phyloP scores from a whole-genome alignment of 345 rosid species.

The Mercurialis annua region DNA sequence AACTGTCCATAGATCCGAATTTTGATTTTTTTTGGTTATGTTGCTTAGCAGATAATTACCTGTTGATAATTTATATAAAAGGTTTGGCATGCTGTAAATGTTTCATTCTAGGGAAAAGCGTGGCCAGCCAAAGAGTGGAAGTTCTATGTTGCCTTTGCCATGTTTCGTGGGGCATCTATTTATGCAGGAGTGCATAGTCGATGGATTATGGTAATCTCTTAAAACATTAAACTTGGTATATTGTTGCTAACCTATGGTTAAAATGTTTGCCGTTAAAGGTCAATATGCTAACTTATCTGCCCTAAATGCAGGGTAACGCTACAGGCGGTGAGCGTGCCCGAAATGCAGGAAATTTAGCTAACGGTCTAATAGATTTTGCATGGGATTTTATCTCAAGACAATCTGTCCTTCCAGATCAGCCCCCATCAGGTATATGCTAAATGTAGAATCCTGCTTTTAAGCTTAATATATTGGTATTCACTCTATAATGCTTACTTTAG shows the following conservation, averaged over 20 bases:
- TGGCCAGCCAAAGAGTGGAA: slow-evolving; percentile 93
- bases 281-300: slow-evolving; percentile 5
- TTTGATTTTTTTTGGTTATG: not conserved
- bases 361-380: slow-evolving; percentile 59
- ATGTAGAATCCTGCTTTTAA: not conserved
- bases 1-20: not conserved
- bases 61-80: not conserved
- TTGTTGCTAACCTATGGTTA: not conserved
- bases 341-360: slow-evolving; percentile 53
- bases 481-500: not conserved
- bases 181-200: slow-evolving; percentile 71
- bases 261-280: slow-evolving; percentile 6
- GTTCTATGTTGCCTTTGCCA: slow-evolving; percentile 81
- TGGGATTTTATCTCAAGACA: slow-evolving; percentile 49
- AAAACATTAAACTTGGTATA: slow-evolving; percentile 4
- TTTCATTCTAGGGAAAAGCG: slow-evolving; percentile 59
- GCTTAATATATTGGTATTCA: not conserved
- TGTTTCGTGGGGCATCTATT: slow-evolving; percentile 90
- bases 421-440: slow-evolving; percentile 63
- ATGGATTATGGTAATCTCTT: slow-evolving; percentile 71
- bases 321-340: slow-evolving; percentile 89
- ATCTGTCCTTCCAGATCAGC: slow-evolving; percentile 61
- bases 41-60: not conserved
- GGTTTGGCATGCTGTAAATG: slow-evolving; percentile 13
- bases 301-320: slow-evolving; percentile 75